Evolutionary conservation across 1,139 yeast species (phyloP), one percentile per base, ranked within the genome.

Genomic region (Pichia sp.): DNA sequence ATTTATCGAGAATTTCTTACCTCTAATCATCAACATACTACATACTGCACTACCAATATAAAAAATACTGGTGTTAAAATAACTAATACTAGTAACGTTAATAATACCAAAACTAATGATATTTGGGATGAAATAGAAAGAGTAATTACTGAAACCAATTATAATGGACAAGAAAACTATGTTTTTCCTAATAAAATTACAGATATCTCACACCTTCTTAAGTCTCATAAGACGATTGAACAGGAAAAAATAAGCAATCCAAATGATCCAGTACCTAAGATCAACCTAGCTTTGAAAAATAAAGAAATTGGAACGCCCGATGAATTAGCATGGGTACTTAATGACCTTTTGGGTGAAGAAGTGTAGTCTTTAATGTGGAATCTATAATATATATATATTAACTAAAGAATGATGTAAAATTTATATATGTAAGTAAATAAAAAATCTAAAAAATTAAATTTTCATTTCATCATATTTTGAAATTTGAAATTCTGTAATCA

Each of bases 241-340:
- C 32, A 43, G 25, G 47, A 43, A 26, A 39, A 35, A 8, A n/a
- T 32, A 4, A 32, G 35, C 32, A 44, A 40, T 9, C 25, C 40
- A 18, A 45, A 43, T n/a, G 46, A 33, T 32, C 34, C 49, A 27
- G 46, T 41, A 7, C 47, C 47, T 2, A 42, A 45, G 18, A 39
- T 59, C 4, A 60, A 58, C 39, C 50, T 61, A 25, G 54, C 59
- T 4, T 48, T 61, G 7, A 58, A 52, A 26, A 62, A 61, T 47
- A 56, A 58, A 5, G 51, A 53, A 10, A 49, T 78, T 38, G 90
- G 90, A 5, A 72, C 83, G 0, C 74, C 78, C 30, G 85, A 83
- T 54, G 94, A 85, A 61, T 68, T 85, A 54, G 79, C 81, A 57
- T 80, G 88, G 86, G 70, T 84, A 46, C 72, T 85, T 41, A 83